Evolutionary conservation across 768 basidiomycete species (phyloP), one percentile per base, ranked within the genome.

Genomic region (Pisolithus albus): DNA sequence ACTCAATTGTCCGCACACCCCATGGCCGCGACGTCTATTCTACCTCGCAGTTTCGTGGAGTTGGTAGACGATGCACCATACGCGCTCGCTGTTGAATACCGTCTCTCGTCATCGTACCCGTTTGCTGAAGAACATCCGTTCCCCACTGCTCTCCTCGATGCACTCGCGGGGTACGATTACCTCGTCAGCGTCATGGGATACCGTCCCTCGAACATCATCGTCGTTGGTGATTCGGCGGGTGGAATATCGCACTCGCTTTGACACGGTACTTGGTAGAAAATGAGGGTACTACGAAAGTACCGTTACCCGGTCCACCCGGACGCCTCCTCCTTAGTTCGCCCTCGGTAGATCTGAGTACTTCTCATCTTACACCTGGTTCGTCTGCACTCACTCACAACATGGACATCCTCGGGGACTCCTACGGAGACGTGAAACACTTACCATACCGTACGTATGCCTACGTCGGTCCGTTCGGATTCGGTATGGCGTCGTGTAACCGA

Each of bases 221-320:
- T 90, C 19, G 73, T 72, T 16, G 89, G 88, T 3, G 88, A 92
- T 61, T 90, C 85, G 1, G 86, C 88, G 0, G 88, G 89, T 3
- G 89, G 75, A 5, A 90, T 64, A 77, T 90, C 24, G 80, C 81
- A 0, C 73, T 80, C 34, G 81, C 82, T 0, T 72, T 87, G 42
- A 75, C 72, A 8, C 80, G 82, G 4, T 83, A 84, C 55, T 75
- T 88, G 21, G 68, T 78, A 18, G 78, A 82, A 53, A 66, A 81
- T 63, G 65, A 68, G 28, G 60, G 59, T 26, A 18, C 18, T 21
- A 47, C 64, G 6, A 23, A 54, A 11, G 28, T 32, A 1, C 61
- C 64, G 4, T 54, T 79, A 16, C 78, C 77, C 3, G 61, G 65
- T 10, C 72, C 71, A 36, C 78, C 80, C 1, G 72, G 73, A 10